Conservation (phyloP, 495 filamentous ascomycete genomes). For the Aspergillus baeticus region DNA sequence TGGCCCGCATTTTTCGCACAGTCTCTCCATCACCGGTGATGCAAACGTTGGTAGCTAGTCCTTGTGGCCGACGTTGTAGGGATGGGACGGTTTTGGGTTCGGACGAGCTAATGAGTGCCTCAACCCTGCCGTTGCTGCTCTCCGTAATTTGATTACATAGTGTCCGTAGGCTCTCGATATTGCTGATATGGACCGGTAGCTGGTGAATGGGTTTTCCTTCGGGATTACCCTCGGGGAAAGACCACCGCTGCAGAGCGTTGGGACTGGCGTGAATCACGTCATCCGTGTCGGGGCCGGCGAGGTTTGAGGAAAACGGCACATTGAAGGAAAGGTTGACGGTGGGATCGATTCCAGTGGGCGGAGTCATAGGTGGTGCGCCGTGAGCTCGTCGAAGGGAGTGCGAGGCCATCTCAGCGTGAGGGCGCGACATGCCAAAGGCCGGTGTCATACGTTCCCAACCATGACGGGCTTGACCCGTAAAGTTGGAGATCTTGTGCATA, state of each 20-base stretch:
- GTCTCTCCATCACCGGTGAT: slow-evolving; percentile 80
- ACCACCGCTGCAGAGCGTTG: slow-evolving; percentile 83
- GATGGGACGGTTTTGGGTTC: slow-evolving; percentile 74
- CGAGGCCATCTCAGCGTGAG: slow-evolving; percentile 72
- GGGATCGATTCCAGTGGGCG: slow-evolving; percentile 62
- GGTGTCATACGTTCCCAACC: slow-evolving; percentile 90
- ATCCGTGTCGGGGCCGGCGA: slow-evolving; percentile 85
- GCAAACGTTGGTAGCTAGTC: slow-evolving; percentile 85
- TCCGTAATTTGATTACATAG: slow-evolving; percentile 79
- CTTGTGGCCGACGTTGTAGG: slow-evolving; percentile 64
- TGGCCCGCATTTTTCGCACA: slow-evolving; percentile 80
- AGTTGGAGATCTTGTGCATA: slow-evolving; percentile 94
- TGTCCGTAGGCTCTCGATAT: slow-evolving; percentile 72
- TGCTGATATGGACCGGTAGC: slow-evolving; percentile 82
- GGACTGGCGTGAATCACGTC: slow-evolving; percentile 88
- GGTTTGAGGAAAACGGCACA: slow-evolving; percentile 87
- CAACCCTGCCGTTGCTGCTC: slow-evolving; percentile 62
- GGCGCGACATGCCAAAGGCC: slow-evolving; percentile 75
- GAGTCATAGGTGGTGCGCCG: slow-evolving; percentile 62
- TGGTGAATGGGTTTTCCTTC: slow-evolving; percentile 81
- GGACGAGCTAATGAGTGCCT: slow-evolving; percentile 78
- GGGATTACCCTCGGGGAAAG: slow-evolving; percentile 79
- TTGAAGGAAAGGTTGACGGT: slow-evolving; percentile 86
- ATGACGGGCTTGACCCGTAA: slow-evolving; percentile 78
- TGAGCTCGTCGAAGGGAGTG: slow-evolving; percentile 68